Conservation (phyloP, 129 eudicot genomes). For the Pittosporum tobira region DNA sequence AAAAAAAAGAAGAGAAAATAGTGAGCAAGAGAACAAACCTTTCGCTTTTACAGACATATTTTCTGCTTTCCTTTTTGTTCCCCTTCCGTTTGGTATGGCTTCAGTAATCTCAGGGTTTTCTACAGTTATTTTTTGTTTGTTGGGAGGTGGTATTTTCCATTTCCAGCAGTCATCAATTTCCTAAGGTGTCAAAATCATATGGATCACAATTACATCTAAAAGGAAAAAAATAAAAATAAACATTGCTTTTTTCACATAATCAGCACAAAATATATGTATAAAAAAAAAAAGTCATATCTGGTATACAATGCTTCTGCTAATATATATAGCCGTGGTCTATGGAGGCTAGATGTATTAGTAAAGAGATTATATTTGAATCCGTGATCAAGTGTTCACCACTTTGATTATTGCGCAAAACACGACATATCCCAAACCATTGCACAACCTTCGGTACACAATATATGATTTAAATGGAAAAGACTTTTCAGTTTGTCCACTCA, state of each 20-base stretch:
- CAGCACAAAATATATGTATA: background rate
- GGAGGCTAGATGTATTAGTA: too few species aligned
- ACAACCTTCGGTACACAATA: too few species aligned
- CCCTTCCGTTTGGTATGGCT: conserved; percentile 5
- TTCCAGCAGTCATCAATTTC: conserved; percentile 37
- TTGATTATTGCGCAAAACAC: too few species aligned
- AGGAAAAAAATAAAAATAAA: background rate
- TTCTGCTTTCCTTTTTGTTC: conserved; percentile 8
- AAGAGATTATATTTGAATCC: too few species aligned
- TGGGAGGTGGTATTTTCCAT: conserved; percentile 50
- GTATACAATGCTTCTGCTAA: too few species aligned
- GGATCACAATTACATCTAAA: too few species aligned
- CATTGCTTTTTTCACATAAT: too few species aligned
- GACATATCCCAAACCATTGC: too few species aligned
- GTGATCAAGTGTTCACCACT: too few species aligned
- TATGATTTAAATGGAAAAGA: too few species aligned
- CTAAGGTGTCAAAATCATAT: conserved; percentile 18
- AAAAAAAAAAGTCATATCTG: background rate
- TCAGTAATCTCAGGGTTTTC: background rate
- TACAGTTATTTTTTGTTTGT: conserved; percentile 12
- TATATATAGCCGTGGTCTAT: too few species aligned
- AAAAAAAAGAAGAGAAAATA: background rate
- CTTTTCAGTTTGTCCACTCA: conserved; percentile 14
- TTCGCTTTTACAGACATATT: conserved; percentile 18
- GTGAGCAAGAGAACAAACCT: conserved; percentile 16